Base-by-base conservation (phyloP, 2,329 filamentous ascomycete species). In the Clonostachys sp. region DNA sequence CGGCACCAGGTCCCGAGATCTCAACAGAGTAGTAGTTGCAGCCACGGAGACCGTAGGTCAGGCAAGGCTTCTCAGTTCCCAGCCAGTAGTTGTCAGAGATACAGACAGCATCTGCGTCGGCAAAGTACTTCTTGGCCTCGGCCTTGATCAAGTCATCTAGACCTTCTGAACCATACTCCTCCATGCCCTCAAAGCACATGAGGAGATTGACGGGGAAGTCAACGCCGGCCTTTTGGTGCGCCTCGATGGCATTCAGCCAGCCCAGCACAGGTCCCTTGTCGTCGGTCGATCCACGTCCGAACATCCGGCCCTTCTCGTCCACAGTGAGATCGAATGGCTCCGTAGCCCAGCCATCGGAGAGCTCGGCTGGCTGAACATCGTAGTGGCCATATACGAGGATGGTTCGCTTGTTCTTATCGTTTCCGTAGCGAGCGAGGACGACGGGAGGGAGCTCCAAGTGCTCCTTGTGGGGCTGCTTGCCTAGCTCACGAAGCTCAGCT, bases 71-170 rank as follows among this genome's bases (percentile, higher is more conserved):
- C 79, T 97, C 91, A 6, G 94, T 97, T 50, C 94, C 94, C 39
- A 99, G 84, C 94, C 94, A 99, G 83, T 99, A 99, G 80, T 99
- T 99, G 71, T 99, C 94, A 43, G 90, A 96, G 65, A 99, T 99
- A 74, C 94, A 99, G 51, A 97, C 90, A 6, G 91, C 94, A 57
- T 99, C 94, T 35, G 91, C 84, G 60, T 96, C 92, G 61, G 90
- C 90, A 75, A 99, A 99, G 77, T 86, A 97, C 60, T 89, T 87
- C 73, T 95, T 90, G 55, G 87, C 91, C 73, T 99, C 94, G 42
- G 81, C 85, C 56, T 87, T 79, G 70, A 99, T 96, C 56, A 97
- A 87, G 58, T 96, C 92, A 62, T 99, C 94, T 47, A 99, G 79
- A 36, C 94, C 94, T 66, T 97, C 92, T 1, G 91, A 96, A 45